phyloP scores from a whole-genome alignment of 352 stramenopile genomes.

The Nothophytophthora sp. region DNA sequence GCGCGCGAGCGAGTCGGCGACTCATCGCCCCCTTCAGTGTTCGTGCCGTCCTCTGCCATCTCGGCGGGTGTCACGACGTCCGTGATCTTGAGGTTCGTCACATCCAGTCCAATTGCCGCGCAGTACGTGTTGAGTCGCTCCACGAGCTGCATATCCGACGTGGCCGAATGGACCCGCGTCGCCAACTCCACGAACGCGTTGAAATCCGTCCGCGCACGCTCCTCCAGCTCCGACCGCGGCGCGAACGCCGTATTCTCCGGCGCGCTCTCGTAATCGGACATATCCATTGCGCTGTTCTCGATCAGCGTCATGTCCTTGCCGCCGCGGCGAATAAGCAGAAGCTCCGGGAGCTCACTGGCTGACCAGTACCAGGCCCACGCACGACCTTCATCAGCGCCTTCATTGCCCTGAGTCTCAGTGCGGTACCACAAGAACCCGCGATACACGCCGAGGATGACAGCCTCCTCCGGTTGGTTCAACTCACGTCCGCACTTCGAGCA shows the following conservation, averaged over 20 bases:
- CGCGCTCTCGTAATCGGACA: conserved; percentile 43
- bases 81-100: conserved; percentile 73
- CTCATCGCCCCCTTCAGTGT: conserved; percentile 1
- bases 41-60: conserved; percentile 10
- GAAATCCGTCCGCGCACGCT: conserved; percentile 47
- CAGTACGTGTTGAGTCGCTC: conserved; percentile 85
- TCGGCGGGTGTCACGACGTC: conserved; percentile 56
- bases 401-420: conserved; percentile 96
- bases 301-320: conserved; percentile 89
- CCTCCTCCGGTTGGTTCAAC: conserved; percentile 97
- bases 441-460: conserved; percentile 94
- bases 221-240: conserved; percentile 50
- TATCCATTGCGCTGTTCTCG: conserved; percentile 73
- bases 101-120: conserved; percentile 76
- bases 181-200: conserved; percentile 65
- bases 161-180: conserved; percentile 54
- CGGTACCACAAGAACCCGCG: conserved; percentile 94
- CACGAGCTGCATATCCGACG: conserved; percentile 85
- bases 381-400: conserved; percentile 92
- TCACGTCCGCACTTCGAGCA: conserved; percentile 93
- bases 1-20: conserved; percentile 24
- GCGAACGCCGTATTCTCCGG: conserved; percentile 42
- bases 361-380: conserved; percentile 97
- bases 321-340: conserved; percentile 78
- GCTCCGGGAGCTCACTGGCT: conserved; percentile 88